A percentile compares a stretch with the other conserved stretches of the same genome.
Conservation (phyloP, 1,284 basidiomycete genomes). For the Malassezia japonica region DNA sequence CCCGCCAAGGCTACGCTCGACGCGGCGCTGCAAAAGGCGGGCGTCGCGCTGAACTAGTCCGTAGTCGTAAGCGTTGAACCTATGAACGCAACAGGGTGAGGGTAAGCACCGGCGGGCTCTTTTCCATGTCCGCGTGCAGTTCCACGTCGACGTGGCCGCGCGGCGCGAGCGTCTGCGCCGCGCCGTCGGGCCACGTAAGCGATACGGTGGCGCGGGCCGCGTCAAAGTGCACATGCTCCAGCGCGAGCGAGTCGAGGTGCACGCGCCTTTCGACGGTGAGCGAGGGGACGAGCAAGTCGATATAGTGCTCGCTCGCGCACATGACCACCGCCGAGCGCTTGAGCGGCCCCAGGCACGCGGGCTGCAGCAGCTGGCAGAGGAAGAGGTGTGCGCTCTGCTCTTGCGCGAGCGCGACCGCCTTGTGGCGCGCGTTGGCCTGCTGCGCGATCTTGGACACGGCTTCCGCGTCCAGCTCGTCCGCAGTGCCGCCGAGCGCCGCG, state of each 20-base stretch:
- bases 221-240: slow-evolving; percentile 76
- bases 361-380: slow-evolving; percentile 84
- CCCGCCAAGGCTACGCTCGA: background rate
- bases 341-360: slow-evolving; percentile 40
- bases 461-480: slow-evolving; percentile 76
- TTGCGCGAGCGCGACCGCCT: slow-evolving; percentile 80
- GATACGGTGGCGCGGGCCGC: slow-evolving; percentile 79
- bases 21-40: slow-evolving; percentile 6
- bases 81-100: slow-evolving; percentile 12
- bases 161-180: slow-evolving; percentile 31
- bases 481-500: slow-evolving; percentile 54
- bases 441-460: slow-evolving; percentile 89
- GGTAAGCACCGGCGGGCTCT: slow-evolving; percentile 42
- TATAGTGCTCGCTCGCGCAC: slow-evolving; percentile 84
- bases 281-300: slow-evolving; percentile 85
- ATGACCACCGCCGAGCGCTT: slow-evolving; percentile 68
- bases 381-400: slow-evolving; percentile 92
- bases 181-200: slow-evolving; percentile 58
- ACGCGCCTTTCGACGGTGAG: slow-evolving; percentile 97
- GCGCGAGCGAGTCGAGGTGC: slow-evolving; percentile 94
- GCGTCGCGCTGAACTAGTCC: background rate
- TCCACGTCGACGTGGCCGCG: slow-evolving; percentile 33
- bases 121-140: slow-evolving; percentile 38
- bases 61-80: background rate
- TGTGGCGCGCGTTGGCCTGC: slow-evolving; percentile 64